These are phyloP conservation scores for Vicia faba DNA, from an alignment of 306 rosid genomes.

Conservation along the genomic window DNA sequence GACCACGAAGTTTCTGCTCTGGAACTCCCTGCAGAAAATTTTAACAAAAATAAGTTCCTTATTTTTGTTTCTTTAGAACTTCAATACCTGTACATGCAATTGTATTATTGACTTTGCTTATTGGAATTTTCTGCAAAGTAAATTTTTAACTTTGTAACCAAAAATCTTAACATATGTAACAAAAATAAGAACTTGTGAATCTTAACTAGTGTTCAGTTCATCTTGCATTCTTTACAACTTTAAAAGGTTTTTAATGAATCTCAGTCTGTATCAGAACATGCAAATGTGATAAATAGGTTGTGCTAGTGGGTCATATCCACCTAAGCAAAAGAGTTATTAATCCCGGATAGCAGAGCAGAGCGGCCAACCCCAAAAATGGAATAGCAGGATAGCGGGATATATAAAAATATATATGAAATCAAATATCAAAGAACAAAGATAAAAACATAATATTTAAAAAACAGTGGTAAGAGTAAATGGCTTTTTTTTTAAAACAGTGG, in stretches of 20 bases:
- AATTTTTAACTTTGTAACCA: neutral
- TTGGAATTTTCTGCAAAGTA: slow-evolving; percentile 12
- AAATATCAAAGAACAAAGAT: too few relatives aligned
- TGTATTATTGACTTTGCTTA: slow-evolving; percentile 30
- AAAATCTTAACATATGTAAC: slow-evolving; percentile 12
- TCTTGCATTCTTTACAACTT: slow-evolving; percentile 21
- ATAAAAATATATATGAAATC: too few relatives aligned
- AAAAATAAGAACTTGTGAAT: neutral
- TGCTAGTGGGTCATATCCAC: neutral
- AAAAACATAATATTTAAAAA: too few relatives aligned
- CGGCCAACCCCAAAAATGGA: too few relatives aligned
- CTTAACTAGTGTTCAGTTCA: slow-evolving; percentile 17
- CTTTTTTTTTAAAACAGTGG: too few relatives aligned
- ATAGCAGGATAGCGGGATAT: too few relatives aligned
- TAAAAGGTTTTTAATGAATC: slow-evolving; percentile 20
- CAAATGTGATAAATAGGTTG: neutral
- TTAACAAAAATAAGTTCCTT: too few relatives aligned
- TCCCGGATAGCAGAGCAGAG: too few relatives aligned
- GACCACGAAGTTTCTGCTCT: slow-evolving; percentile 95
- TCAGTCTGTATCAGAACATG: slow-evolving; percentile 11
- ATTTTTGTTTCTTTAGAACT: slow-evolving; percentile 1
- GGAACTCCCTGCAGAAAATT: slow-evolving; percentile 82
- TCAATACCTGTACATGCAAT: slow-evolving; percentile 26
- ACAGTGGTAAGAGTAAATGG: too few relatives aligned
- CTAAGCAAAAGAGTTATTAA: too few relatives aligned